These are phyloP conservation scores for Coniferiporia weirii DNA, from an alignment of 1,284 basidiomycete species.

Conservation along the genomic window DNA sequence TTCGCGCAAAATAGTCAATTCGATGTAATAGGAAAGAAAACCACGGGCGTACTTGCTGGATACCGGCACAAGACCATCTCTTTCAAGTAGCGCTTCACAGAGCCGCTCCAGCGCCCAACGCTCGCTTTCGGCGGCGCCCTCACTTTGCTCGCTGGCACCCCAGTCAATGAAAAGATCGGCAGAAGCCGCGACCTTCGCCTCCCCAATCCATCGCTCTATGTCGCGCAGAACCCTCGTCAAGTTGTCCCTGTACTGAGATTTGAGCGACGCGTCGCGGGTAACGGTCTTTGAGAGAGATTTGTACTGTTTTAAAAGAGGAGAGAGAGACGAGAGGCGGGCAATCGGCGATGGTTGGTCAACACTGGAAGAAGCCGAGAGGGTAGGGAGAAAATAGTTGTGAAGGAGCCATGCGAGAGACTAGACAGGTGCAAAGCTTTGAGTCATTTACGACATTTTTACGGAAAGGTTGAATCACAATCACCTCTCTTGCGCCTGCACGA, in stretches of 20 bases:
- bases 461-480: constrained; percentile 37
- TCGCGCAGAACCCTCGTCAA: constrained; percentile 47
- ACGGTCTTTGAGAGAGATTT: constrained; percentile 59
- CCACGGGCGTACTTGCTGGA: constrained; percentile 64
- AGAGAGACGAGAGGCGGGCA: constrained; percentile 33
- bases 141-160: constrained; percentile 38
- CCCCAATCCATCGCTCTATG: constrained; percentile 68
- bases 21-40: not conserved
- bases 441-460: not conserved
- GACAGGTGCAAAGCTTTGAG: not conserved
- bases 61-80: constrained; percentile 68
- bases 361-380: constrained; percentile 52
- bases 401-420: constrained; percentile 78
- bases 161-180: constrained; percentile 36
- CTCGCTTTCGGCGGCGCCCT: constrained; percentile 37
- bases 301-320: constrained; percentile 62
- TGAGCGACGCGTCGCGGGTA: constrained; percentile 57
- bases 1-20: constrained; percentile 26
- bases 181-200: constrained; percentile 59
- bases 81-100: constrained; percentile 55
- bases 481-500: constrained; percentile 70
- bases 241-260: constrained; percentile 43
- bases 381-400: constrained; percentile 74
- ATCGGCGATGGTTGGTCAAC: constrained; percentile 25
- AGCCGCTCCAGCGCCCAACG: constrained; percentile 64